Conservation (phyloP, 2,329 filamentous ascomycete species). For the Alternaria infectoria region DNA sequence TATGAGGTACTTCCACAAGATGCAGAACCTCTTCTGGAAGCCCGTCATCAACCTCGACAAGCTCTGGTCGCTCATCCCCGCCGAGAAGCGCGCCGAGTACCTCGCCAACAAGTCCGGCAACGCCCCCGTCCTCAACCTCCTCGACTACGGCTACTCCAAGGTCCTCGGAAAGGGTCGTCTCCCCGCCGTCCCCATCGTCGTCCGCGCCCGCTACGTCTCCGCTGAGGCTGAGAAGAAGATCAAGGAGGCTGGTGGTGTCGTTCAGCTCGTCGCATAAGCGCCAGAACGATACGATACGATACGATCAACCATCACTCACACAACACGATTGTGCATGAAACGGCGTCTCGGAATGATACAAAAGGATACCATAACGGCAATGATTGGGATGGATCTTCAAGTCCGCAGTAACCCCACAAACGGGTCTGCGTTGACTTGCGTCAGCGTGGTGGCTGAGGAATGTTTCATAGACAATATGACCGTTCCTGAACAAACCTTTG, state of each 20-base stretch:
- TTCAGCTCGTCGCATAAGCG: slow-evolving; percentile 89
- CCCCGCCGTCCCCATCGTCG: slow-evolving; percentile 90
- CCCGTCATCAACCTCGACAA: slow-evolving; percentile 99
- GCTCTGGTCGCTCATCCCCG: slow-evolving; percentile 95
- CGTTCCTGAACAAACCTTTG: slow-evolving; percentile 60
- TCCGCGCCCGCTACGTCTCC: slow-evolving; percentile 94
- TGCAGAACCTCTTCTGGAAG: slow-evolving; percentile 97
- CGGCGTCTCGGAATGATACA: slow-evolving; percentile 32
- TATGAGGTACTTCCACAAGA: slow-evolving; percentile 73
- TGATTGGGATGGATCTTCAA: slow-evolving; percentile 32
- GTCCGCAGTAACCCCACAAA: slow-evolving; percentile 27
- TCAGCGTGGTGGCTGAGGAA: slow-evolving; percentile 62
- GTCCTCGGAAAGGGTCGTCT: slow-evolving; percentile 98
- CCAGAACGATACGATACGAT: neutral
- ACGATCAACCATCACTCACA: neutral
- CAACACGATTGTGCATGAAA: slow-evolving; percentile 29
- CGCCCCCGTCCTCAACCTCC: slow-evolving; percentile 96
- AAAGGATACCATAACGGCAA: slow-evolving; percentile 37
- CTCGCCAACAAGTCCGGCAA: slow-evolving; percentile 84
- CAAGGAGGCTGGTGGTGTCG: slow-evolving; percentile 93
- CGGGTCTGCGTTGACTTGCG: slow-evolving; percentile 25
- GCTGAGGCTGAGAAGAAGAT: slow-evolving; percentile 99
- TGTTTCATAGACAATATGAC: slow-evolving; percentile 53
- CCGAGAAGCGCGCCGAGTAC: slow-evolving; percentile 93
- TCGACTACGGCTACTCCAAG: slow-evolving; percentile 97